Percentiles rank a stretch among this genome's conserved stretches.
phyloP scores from a whole-genome alignment of 805 yeast genomes.

The Candida tibetensis region DNA sequence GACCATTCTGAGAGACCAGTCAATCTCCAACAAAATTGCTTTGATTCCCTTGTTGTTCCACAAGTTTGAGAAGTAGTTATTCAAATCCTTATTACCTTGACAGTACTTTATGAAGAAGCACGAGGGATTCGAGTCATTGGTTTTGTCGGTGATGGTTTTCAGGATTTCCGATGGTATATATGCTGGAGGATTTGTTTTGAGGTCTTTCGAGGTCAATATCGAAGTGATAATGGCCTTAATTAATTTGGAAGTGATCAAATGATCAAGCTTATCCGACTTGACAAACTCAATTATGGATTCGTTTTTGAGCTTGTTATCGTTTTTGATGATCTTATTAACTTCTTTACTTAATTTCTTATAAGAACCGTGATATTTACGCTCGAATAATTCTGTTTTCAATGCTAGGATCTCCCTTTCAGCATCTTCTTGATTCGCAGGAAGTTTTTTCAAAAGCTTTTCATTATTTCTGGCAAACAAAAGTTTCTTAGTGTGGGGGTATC shows the following conservation, averaged over 20 bases:
- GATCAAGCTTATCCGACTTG: slow-evolving; percentile 17
- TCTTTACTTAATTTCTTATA: slow-evolving; percentile 39
- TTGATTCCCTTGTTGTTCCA: slow-evolving; percentile 46
- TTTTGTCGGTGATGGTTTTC: slow-evolving; percentile 25
- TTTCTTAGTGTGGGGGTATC: slow-evolving; percentile 49
- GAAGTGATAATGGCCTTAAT: slow-evolving; percentile 26
- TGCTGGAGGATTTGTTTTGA: slow-evolving; percentile 30
- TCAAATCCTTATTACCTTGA: slow-evolving; percentile 37
- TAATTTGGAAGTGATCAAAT: slow-evolving; percentile 32
- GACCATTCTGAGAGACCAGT: slow-evolving; percentile 46
- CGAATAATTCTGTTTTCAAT: slow-evolving; percentile 44
- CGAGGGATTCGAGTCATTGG: slow-evolving; percentile 41
- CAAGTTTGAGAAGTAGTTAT: slow-evolving; percentile 46
- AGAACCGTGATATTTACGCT: slow-evolving; percentile 49
- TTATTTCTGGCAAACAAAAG: slow-evolving; percentile 45
- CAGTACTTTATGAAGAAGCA: slow-evolving; percentile 43
- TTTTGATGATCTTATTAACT: slow-evolving; percentile 23
- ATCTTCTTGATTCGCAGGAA: slow-evolving; percentile 40
- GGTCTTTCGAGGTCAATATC: slow-evolving; percentile 29
- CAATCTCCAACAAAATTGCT: slow-evolving; percentile 32
- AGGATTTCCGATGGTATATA: slow-evolving; percentile 31
- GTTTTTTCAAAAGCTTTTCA: slow-evolving; percentile 37
- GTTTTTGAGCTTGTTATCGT: slow-evolving; percentile 13
- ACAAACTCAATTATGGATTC: slow-evolving; percentile 20
- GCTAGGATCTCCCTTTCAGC: slow-evolving; percentile 45